A percentile compares a stretch with the other conserved stretches of the same genome.
Conservation (phyloP, 1,139 yeast species). For the Yamadazyma epiphylla region DNA sequence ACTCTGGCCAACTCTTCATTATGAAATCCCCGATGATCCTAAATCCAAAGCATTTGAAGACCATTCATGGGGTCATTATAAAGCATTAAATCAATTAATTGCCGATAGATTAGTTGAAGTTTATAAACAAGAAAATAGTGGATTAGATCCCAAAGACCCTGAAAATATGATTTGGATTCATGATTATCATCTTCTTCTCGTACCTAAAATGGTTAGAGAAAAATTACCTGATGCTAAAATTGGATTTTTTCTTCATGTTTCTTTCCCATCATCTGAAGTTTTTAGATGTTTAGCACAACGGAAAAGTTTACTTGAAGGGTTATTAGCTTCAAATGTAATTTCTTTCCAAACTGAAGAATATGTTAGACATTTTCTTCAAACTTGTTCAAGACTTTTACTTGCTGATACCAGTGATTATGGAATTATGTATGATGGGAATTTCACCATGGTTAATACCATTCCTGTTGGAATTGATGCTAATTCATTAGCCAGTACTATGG, state of each 20-base stretch:
- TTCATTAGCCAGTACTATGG: slow-evolving; percentile 45
- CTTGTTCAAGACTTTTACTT: slow-evolving; percentile 77
- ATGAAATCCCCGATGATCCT: slow-evolving; percentile 94
- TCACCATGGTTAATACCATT: slow-evolving; percentile 61
- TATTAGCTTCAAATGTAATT: slow-evolving; percentile 84
- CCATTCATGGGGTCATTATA: slow-evolving; percentile 88
- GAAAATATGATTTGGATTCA: slow-evolving; percentile 77
- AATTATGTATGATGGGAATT: slow-evolving; percentile 63
- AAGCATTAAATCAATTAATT: slow-evolving; percentile 66
- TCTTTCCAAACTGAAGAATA: slow-evolving; percentile 92
- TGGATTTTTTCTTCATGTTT: slow-evolving; percentile 88
- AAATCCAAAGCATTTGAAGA: slow-evolving; percentile 93
- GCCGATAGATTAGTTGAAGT: slow-evolving; percentile 70
- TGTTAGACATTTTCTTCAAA: slow-evolving; percentile 88
- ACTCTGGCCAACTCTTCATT: slow-evolving; percentile 95
- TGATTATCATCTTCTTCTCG: slow-evolving; percentile 86
- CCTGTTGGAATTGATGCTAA: slow-evolving; percentile 89
- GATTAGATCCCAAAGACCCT: slow-evolving; percentile 41
- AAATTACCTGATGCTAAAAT: slow-evolving; percentile 79
- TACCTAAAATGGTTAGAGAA: slow-evolving; percentile 80
- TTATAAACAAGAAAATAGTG: slow-evolving; percentile 50
- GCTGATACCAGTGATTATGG: slow-evolving; percentile 81
- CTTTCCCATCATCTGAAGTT: slow-evolving; percentile 95
- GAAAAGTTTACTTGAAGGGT: slow-evolving; percentile 69
- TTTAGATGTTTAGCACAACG: slow-evolving; percentile 93